Base-by-base conservation (phyloP, 441 rosid genomes). In the Pelargonium cotyledonis region DNA sequence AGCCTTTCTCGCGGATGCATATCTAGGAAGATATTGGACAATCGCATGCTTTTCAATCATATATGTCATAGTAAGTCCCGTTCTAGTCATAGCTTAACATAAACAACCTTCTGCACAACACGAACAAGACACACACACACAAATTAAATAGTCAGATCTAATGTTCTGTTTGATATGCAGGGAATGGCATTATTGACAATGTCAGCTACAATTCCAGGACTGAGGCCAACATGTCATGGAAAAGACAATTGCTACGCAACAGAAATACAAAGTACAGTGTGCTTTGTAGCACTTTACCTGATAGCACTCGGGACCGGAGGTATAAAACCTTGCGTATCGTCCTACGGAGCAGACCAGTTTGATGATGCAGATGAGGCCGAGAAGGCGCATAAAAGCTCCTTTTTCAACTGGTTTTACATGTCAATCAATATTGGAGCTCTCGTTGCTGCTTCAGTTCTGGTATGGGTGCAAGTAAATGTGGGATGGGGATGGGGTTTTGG, bases 401-500 rank as follows among this genome's bases (percentile, higher is more conserved):
- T 93, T 69, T 93, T 93, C n/a, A 93, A 93, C 69, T 93, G 98
- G 98, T 91, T 91, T 76, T 93, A 93, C 84, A 80, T 93, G 55
- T 88, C 97, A 1, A 87, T 93, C 75, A 91, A 94, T 49, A 65
- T 94, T 3, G 98, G 98, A 41, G 97, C 97, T 4, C 89, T 94
- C 31, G 57, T 94, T 67, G 98, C 96, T 58, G 83, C 98, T 8
- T 88, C 95, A 1, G 87, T 94, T 62, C 83, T 94, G 72, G 98
- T 94, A 38, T 94, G 90, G 89, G 87, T 91, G 70, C 97, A 94
- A 77, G 91, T 86, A 95, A 87, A 94, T 67, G 96, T 91, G 3
- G 96, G 98, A 11, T 94, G 98, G 98, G 95, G 87, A 1, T 91
- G 95, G 98, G 98, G 98, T 0, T 94, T 94, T 57, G 97, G 98